These are phyloP conservation scores for Phragmites australis DNA, from an alignment of 176 grass and related monocot genomes.

Conservation along the genomic window DNA sequence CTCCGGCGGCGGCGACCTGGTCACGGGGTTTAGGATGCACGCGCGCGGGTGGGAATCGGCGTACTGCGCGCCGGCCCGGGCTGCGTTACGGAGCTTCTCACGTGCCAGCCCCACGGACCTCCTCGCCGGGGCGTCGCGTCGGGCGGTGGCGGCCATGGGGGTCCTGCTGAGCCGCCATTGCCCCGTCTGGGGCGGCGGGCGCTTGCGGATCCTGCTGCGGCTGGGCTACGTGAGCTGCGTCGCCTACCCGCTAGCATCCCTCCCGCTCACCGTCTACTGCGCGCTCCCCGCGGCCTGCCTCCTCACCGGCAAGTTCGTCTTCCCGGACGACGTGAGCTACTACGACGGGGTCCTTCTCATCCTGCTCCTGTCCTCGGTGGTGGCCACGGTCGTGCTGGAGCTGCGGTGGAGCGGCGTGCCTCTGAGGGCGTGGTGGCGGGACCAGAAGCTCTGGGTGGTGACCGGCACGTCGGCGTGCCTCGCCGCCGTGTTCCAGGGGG, in stretches of 20 bases:
- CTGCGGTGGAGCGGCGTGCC: constrained; percentile 55
- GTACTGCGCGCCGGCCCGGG: constrained; percentile 51
- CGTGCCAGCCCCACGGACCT: constrained; percentile 26
- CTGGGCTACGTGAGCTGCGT: constrained; percentile 50
- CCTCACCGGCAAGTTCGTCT: constrained; percentile 57
- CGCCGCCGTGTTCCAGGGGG: constrained; percentile 50
- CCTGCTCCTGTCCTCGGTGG: constrained; percentile 39
- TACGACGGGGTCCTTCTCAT: constrained; percentile 45
- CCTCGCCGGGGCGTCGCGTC: constrained; percentile 48
- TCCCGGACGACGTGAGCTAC: constrained; percentile 45
- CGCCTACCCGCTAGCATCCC: constrained; percentile 58
- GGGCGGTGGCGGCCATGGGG: constrained; percentile 51
- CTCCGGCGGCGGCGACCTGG: constrained; percentile 29
- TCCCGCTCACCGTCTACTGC: constrained; percentile 65
- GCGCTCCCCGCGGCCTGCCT: constrained; percentile 59
- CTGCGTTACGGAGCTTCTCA: constrained; percentile 52
- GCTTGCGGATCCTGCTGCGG: constrained; percentile 49
- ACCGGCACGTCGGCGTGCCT: constrained; percentile 44
- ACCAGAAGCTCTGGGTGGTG: constrained; percentile 52
- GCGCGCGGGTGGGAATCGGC: constrained; percentile 66
- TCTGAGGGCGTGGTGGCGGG: constrained; percentile 53
- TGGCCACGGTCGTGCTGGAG: constrained; percentile 42
- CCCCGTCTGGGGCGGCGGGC: constrained; percentile 53
- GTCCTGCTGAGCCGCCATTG: constrained; percentile 59
- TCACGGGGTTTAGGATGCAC: constrained; percentile 66